Evolutionary conservation across 345 rosid genomes (phyloP).

Genomic region (Aquilaria malaccensis): DNA sequence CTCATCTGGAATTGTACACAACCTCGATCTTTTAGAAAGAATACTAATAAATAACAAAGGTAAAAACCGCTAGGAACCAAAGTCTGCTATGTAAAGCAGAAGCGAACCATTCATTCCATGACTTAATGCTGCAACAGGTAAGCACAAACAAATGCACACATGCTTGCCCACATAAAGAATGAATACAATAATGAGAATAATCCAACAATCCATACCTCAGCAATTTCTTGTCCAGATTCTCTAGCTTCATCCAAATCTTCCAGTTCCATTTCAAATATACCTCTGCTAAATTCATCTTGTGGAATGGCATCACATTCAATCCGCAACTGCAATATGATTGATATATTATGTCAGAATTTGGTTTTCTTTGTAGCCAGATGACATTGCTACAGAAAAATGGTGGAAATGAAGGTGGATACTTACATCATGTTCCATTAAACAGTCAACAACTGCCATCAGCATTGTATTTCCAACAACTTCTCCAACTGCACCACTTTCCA

Average conservation of each 20-base stretch:
- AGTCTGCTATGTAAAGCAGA: neutral
- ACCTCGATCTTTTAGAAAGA: neutral
- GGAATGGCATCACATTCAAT: conserved; percentile 77
- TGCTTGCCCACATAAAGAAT: neutral
- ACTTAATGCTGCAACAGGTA: too few species aligned
- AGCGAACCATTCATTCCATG: neutral
- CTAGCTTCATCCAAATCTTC: conserved; percentile 45
- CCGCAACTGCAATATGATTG: conserved; percentile 37
- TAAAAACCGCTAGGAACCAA: neutral
- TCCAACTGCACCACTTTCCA: conserved; percentile 68
- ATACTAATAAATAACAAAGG: neutral
- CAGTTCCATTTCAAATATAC: conserved; percentile 79
- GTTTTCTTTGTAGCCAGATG: too few species aligned
- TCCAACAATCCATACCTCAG: conserved; percentile 34
- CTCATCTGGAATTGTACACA: conserved; percentile 47
- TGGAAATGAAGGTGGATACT: conserved; percentile 24
- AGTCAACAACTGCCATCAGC: conserved; percentile 65
- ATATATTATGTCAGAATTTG: neutral
- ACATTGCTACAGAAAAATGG: conserved; percentile 5
- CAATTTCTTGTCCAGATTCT: conserved; percentile 27
- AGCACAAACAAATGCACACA: neutral
- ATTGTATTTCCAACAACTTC: conserved; percentile 61
- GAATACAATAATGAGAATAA: neutral
- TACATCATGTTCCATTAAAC: conserved; percentile 84
- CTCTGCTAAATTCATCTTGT: conserved; percentile 62